Base-by-base conservation (phyloP, 345 rosid genomes). In the Erodium maritimum region DNA sequence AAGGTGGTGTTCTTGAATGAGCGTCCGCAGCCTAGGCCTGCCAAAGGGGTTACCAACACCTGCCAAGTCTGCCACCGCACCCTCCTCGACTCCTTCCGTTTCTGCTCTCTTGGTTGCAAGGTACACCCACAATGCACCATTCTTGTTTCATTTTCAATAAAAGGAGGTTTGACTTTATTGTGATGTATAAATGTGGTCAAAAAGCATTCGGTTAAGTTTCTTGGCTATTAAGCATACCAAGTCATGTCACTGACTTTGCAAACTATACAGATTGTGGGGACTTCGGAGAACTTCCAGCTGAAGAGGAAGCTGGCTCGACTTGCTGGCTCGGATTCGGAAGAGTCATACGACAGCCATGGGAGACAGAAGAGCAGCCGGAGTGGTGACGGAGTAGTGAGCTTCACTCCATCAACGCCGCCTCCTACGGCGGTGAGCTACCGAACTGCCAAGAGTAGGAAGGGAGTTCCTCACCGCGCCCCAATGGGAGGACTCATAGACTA, bases 81-180 rank as follows among this genome's bases (percentile, higher is more conserved):
- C 77, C 97, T 94, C 25, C 91, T 90, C 2, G 99, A 94, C 65
- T 83, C 90, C 66, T 94, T 87, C 86, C 71, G 79, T 25, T 94
- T 90, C 76, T 94, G 99, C 90, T 94, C 99, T 23, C 95, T 90
- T 50, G 97, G 96, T 48, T 94, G 99, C 83, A 94, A 94, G 99
- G 99, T 90, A 58, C 37, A 6, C 37, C 37, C 9, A 5, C 33
- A 17, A 22, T 16, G 23, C 25, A 29, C 23, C 23, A 34, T 19
- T 17, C 50, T 24, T 25, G 21, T 17, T 1, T 21, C 17, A 14
- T 13, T 10, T 23, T 5, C 22, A 1, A 6, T 29, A 29, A 29
- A 29, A 29, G 37, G 37, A n/a, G 37, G 5, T 29, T 29, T 29
- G 37, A 29, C 37, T 29, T 29, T 29, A 5, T 11, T 5, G 9